Evolutionary conservation across 1,284 basidiomycete species (phyloP).

Genomic region (Thelephora terrestris): DNA sequence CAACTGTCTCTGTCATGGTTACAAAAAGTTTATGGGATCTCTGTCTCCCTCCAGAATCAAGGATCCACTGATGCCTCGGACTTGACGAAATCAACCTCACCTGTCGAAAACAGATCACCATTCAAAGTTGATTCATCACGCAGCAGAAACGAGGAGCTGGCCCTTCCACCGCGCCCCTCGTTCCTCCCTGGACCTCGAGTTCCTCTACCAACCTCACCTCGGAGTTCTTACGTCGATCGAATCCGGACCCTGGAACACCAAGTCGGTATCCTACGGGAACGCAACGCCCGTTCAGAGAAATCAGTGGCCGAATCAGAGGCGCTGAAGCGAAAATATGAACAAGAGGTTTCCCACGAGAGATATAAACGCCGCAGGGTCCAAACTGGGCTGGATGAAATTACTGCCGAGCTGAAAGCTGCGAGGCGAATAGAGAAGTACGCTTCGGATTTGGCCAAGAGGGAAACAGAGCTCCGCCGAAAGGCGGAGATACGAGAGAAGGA

Average conservation of each 20-base stretch:
- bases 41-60: constrained; percentile 7
- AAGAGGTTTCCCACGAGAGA: constrained; percentile 31
- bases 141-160: not conserved
- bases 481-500: constrained; percentile 26
- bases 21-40: constrained; percentile 39
- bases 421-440: constrained; percentile 28
- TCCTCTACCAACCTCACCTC: not conserved
- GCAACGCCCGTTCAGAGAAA: constrained; percentile 20
- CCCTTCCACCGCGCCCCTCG: not conserved
- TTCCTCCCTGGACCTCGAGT: not conserved
- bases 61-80: not conserved
- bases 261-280: constrained; percentile 30
- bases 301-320: constrained; percentile 24
- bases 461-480: constrained; percentile 29
- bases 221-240: constrained; percentile 6
- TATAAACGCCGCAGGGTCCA: constrained; percentile 33
- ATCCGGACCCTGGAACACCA: constrained; percentile 28
- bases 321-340: constrained; percentile 39
- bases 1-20: constrained; percentile 33
- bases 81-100: not conserved
- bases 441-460: constrained; percentile 29
- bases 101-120: not conserved
- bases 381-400: constrained; percentile 25
- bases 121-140: not conserved
- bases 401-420: constrained; percentile 25